Percentiles rank a stretch among this genome's conserved stretches.
phyloP scores from a whole-genome alignment of 495 filamentous ascomycete genomes.

The Arthonia radiata region DNA sequence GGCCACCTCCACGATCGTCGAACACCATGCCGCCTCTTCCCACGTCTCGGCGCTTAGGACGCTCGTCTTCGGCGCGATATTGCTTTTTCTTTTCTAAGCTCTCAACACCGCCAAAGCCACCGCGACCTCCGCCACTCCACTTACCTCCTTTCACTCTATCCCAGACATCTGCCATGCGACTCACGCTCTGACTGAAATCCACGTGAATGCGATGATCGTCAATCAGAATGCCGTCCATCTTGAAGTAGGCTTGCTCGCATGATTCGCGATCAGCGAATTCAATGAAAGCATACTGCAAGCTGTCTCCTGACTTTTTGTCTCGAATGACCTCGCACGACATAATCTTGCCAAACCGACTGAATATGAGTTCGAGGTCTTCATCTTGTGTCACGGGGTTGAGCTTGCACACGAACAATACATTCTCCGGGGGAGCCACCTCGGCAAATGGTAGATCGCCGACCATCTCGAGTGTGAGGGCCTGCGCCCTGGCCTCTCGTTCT shows the following conservation, averaged over 20 bases:
- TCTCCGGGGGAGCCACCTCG: conserved; percentile 93
- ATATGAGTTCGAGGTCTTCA: conserved; percentile 83
- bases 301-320: conserved; percentile 82
- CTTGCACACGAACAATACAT: conserved; percentile 95
- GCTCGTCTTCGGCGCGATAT: conserved; percentile 43
- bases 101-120: conserved; percentile 76
- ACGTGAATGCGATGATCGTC: conserved; percentile 97
- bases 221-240: conserved; percentile 92
- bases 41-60: too few species aligned
- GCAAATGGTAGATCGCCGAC: conserved; percentile 94
- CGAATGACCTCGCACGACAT: conserved; percentile 90
- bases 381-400: conserved; percentile 91
- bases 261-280: conserved; percentile 82
- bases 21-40: conserved; percentile 56
- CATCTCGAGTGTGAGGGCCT: conserved; percentile 90
- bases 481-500: conserved; percentile 79
- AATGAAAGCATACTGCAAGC: conserved; percentile 91
- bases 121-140: conserved; percentile 34
- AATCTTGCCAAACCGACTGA: conserved; percentile 89
- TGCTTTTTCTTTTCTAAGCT: conserved; percentile 74
- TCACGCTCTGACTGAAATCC: conserved; percentile 89
- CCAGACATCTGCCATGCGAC: conserved; percentile 66
- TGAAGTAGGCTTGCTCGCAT: conserved; percentile 91
- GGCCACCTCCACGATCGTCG: conserved; percentile 41
- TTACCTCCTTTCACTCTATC: conserved; percentile 68